Evolutionary conservation across 129 eudicot species (phyloP).

Genomic region (Saposhnikovia divaricata): DNA sequence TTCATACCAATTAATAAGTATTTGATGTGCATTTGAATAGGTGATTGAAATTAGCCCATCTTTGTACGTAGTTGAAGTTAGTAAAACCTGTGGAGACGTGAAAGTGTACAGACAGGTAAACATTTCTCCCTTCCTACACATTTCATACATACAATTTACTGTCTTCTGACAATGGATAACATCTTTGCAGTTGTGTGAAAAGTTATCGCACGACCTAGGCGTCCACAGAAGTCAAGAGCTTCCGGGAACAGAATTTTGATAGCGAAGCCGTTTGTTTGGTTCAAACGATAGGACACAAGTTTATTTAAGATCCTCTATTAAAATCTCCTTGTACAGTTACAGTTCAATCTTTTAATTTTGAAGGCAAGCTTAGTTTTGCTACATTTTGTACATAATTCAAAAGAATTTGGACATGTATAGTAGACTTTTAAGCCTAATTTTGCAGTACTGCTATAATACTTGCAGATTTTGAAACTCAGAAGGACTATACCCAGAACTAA

Average conservation of each 20-base stretch:
- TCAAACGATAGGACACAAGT: not conserved
- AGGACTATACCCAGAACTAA: not conserved
- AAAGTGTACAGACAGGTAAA: constrained; percentile 69
- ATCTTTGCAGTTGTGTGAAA: constrained; percentile 61
- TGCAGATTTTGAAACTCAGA: not conserved
- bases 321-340: not conserved
- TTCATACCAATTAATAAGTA: not conserved
- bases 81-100: constrained; percentile 68
- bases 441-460: not conserved
- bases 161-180: not conserved
- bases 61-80: constrained; percentile 74
- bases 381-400: not conserved
- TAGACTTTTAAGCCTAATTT: not conserved
- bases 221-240: constrained; percentile 52
- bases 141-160: not conserved
- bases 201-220: constrained; percentile 62
- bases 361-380: not conserved
- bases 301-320: not conserved
- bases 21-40: constrained; percentile 27
- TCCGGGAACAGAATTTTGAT: constrained; percentile 27
- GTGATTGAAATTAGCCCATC: constrained; percentile 87
- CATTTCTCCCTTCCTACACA: not conserved
- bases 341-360: not conserved
- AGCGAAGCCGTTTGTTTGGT: not conserved
- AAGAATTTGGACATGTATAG: not conserved